phyloP scores from a whole-genome alignment of 2,329 filamentous ascomycete genomes.

The Claviceps sp. region DNA sequence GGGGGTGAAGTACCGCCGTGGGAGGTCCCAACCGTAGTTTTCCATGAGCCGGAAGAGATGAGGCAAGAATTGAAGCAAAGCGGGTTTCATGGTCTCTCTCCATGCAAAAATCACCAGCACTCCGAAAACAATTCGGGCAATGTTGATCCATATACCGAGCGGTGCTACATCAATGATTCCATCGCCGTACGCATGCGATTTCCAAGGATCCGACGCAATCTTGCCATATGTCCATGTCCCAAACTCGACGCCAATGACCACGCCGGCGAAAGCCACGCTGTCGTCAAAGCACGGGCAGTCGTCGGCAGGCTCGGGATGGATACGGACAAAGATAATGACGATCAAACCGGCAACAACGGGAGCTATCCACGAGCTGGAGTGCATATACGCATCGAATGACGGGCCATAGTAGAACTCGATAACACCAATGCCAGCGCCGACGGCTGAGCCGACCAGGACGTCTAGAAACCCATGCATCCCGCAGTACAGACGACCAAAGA shows the following conservation, averaged over 20 bases:
- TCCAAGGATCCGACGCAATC: constrained; percentile 32
- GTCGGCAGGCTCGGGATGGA: constrained; percentile 91
- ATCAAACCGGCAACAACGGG: constrained; percentile 50
- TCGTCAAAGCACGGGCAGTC: constrained; percentile 97
- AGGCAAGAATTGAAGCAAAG: constrained; percentile 63
- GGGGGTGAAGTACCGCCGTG: constrained; percentile 79
- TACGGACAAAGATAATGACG: constrained; percentile 64
- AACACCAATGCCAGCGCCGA: constrained; percentile 54
- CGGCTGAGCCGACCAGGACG: constrained; percentile 63
- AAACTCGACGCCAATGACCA: constrained; percentile 71
- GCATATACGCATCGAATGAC: constrained; percentile 57
- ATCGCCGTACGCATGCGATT: constrained; percentile 28
- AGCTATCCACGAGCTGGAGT: constrained; percentile 48
- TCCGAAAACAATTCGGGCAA: constrained; percentile 60
- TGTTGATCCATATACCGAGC: constrained; percentile 51
- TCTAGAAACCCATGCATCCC: constrained; percentile 98
- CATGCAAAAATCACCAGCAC: constrained; percentile 77
- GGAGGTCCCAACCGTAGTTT: constrained; percentile 62
- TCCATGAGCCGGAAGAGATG: constrained; percentile 82
- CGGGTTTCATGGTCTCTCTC: constrained; percentile 80
- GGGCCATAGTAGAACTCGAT: constrained; percentile 48
- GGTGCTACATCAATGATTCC: constrained; percentile 52
- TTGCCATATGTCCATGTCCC: constrained; percentile 72
- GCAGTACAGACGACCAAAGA: constrained; percentile 85
- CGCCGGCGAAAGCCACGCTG: constrained; percentile 83